Percentiles rank a stretch among this genome's conserved stretches.
phyloP scores from a whole-genome alignment of 148 eudicot genomes.

The Rhododendron henanense region DNA sequence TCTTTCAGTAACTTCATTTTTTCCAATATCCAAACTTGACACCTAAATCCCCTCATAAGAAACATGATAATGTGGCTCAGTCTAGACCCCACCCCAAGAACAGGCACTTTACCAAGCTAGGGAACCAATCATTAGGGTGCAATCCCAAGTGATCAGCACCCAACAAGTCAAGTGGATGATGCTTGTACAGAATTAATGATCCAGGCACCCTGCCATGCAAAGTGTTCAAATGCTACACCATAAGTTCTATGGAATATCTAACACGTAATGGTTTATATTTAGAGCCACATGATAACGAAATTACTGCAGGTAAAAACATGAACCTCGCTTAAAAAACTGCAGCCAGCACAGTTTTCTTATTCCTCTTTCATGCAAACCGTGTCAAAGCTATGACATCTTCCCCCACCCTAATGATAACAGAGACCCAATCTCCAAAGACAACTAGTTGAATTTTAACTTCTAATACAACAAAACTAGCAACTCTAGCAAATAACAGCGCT shows the following conservation, averaged over 20 bases:
- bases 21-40: background rate
- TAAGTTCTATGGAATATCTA: background rate
- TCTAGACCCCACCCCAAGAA: background rate
- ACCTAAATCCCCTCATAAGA: background rate
- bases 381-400: background rate
- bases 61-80: background rate
- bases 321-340: background rate
- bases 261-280: background rate
- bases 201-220: background rate
- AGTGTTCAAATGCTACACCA: background rate
- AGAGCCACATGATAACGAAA: background rate
- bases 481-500: background rate
- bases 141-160: conserved; percentile 2
- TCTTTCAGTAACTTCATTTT: background rate
- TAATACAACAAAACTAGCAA: background rate
- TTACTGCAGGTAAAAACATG: background rate
- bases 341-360: background rate
- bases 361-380: background rate
- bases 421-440: background rate
- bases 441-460: background rate
- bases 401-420: background rate
- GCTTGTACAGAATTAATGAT: background rate
- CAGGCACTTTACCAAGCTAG: background rate
- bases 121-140: background rate
- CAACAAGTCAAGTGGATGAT: background rate